Base-by-base conservation (phyloP, 2,329 filamentous ascomycete genomes). In the Aspergillus udagawae region DNA sequence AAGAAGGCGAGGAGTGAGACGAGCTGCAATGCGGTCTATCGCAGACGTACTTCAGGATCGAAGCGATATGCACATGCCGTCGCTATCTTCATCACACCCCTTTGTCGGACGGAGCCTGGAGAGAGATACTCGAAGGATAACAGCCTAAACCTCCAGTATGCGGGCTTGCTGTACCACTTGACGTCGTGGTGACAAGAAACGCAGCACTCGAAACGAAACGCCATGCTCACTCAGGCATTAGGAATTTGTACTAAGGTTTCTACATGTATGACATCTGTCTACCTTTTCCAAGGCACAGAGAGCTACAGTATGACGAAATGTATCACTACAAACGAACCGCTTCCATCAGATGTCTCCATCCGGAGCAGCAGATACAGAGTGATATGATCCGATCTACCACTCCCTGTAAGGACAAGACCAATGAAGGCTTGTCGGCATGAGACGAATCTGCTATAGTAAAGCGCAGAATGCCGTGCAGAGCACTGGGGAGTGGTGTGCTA, bases 301-400 rank as follows among this genome's bases (percentile, higher is more conserved):
- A 47, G 8, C 44, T 47, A 47, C 61, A 65, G 49, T 61, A 65
- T 60, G 63, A 57, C 63, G 66, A 63, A 71, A 74, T 90, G 86
- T 90, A 83, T 86, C 86, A 83, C 86, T 86, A 71, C 86, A 86
- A 71, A 80, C 88, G 88, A 91, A 88, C 88, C 81, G 86, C 88
- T 78, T 86, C 86, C 85, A 84, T 90, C 88, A 91, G 80, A 80
- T 79, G 76, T 71, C 60, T 65, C 67, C 76, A 86, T 91, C 88
- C 83, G 89, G 86, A 86, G 88, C 86, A 90, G 88, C 87, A 91
- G 88, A 91, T 91, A 91, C 88, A 87, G 86, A 86, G 85, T 81
- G 87, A 84, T 74, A 61, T 54, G 67, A 67, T 75, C 84, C 75
- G 65, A 77, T 89, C 85, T 89, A 73, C 82, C 86, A 83, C 86